phyloP scores from a whole-genome alignment of 306 rosid genomes.

The Dalbergia cochinchinensis region DNA sequence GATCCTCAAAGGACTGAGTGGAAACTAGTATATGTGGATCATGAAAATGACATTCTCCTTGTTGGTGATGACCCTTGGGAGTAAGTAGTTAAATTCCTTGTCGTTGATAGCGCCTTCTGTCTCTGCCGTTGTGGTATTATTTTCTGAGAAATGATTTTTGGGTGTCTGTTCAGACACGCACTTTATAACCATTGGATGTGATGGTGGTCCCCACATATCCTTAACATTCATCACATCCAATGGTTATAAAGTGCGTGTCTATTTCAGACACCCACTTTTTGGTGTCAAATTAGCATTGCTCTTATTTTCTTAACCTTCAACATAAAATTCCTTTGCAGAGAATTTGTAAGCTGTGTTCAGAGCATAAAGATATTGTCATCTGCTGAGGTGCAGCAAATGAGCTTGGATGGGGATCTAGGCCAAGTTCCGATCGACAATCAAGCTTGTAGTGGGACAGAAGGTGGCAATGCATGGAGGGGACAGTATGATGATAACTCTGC shows the following conservation, averaged over 20 bases:
- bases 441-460: conserved; percentile 90
- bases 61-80: conserved; percentile 99
- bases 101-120: background rate
- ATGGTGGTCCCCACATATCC: no score
- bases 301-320: conserved; percentile 38
- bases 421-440: conserved; percentile 78
- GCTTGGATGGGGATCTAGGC: conserved; percentile 93
- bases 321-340: conserved; percentile 63
- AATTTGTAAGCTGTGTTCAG: conserved; percentile 95
- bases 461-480: conserved; percentile 90
- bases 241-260: no score
- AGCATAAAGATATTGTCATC: conserved; percentile 92
- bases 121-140: conserved; percentile 1
- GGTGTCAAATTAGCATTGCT: no score
- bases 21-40: conserved; percentile 96
- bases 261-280: no score
- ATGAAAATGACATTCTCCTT: conserved; percentile 94
- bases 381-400: conserved; percentile 94
- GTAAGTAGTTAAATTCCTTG: conserved; percentile 61
- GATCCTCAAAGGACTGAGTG: conserved; percentile 94
- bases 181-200: no score
- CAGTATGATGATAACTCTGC: conserved; percentile 93
- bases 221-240: no score
- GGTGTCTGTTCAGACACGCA: no score
- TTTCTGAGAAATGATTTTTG: no score